Conservation (phyloP, 2,329 filamentous ascomycete species). For the Xylariales sp. region DNA sequence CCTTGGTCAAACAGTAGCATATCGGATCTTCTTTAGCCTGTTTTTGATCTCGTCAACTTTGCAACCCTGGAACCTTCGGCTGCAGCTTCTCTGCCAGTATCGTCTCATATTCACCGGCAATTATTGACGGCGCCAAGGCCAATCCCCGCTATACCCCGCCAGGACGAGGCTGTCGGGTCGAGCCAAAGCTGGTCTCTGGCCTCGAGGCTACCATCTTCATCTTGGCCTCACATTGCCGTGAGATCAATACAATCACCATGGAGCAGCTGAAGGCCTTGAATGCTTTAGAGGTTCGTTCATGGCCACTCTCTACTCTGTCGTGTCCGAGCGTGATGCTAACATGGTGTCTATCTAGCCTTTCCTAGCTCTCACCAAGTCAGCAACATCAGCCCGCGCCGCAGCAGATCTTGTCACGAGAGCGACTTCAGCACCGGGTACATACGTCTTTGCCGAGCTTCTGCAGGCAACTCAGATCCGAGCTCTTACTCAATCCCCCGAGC, state of each 20-base stretch:
- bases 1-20: not conserved
- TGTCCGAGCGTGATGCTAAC: not conserved
- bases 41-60: not conserved
- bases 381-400: constrained; percentile 76
- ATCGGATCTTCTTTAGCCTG: not conserved
- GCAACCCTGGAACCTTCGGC: not conserved
- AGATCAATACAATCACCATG: constrained; percentile 43
- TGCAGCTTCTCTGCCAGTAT: not conserved
- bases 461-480: constrained; percentile 73
- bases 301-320: too few relatives aligned
- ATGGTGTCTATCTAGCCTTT: constrained; percentile 62
- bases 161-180: constrained; percentile 8
- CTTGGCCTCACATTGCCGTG: constrained; percentile 1
- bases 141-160: not conserved
- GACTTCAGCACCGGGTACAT: constrained; percentile 85
- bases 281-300: constrained; percentile 51
- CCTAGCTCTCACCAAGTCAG: constrained; percentile 80
- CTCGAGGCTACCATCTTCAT: constrained; percentile 12
- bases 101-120: not conserved
- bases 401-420: constrained; percentile 83
- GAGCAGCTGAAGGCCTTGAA: constrained; percentile 67
- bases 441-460: constrained; percentile 91
- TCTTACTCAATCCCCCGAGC: constrained; percentile 58
- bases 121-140: not conserved
- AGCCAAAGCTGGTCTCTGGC: constrained; percentile 4